phyloP scores from a whole-genome alignment of 352 stramenopile species.

The Thraustochytrium sp. region DNA sequence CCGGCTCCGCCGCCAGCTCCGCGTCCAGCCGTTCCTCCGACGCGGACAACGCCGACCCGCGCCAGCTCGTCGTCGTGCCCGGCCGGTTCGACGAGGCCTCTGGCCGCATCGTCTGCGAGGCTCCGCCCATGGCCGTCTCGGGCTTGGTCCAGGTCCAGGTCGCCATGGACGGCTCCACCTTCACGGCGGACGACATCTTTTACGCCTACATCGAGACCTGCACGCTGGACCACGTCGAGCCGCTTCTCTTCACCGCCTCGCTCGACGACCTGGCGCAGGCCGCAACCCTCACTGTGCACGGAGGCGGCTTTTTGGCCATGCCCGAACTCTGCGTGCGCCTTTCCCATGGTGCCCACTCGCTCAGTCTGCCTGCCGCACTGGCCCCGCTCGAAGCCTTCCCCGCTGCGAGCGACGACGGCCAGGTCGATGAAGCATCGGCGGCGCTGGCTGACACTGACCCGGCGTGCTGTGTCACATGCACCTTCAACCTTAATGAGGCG shows the following conservation, averaged over 20 bases:
- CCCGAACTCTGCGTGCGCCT: constrained; percentile 13
- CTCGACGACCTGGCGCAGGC: background rate
- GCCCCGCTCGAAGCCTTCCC: too few relatives aligned
- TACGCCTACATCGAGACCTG: constrained; percentile 32
- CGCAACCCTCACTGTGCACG: background rate
- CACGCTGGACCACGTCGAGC: background rate
- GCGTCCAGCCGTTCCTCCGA: background rate
- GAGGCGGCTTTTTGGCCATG: background rate
- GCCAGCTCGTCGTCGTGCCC: background rate
- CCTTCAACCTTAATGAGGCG: background rate
- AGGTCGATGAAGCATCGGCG: too few relatives aligned
- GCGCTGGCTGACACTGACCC: background rate
- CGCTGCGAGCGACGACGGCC: background rate
- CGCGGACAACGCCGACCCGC: background rate
- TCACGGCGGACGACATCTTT: background rate
- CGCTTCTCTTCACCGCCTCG: background rate
- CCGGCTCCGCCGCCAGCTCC: background rate
- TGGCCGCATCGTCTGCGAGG: background rate
- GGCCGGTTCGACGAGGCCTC: background rate
- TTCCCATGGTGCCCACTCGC: background rate
- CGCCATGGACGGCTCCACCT: constrained; percentile 15
- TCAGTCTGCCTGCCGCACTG: constrained; percentile 9
- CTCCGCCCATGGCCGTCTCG: background rate
- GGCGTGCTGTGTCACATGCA: background rate
- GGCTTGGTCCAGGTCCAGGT: constrained; percentile 2